These are phyloP conservation scores for Neoboletus brunneissimus DNA, from an alignment of 768 basidiomycete species.

Conservation along the genomic window DNA sequence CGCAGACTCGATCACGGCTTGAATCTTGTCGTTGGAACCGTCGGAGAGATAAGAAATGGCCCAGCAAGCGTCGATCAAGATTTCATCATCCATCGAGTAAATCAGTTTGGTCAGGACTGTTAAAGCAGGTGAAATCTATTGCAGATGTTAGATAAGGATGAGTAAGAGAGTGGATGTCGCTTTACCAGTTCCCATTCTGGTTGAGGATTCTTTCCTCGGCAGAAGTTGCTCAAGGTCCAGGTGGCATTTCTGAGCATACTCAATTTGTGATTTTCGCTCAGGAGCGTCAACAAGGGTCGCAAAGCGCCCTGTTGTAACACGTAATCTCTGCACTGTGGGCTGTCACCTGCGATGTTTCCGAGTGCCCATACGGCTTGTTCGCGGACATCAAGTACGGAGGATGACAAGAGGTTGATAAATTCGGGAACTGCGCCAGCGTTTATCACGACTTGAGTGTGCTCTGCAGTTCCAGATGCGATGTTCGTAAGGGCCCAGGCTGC, in stretches of 20 bases:
- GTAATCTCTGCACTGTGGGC: conserved; percentile 95
- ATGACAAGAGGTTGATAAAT: conserved; percentile 95
- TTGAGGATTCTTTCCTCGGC: conserved; percentile 95
- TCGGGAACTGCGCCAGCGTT: conserved; percentile 91
- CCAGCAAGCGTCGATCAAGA: conserved; percentile 99
- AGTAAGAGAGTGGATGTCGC: conserved; percentile 27
- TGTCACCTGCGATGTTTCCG: conserved; percentile 98
- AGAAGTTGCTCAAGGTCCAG: conserved; percentile 99
- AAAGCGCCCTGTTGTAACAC: conserved; percentile 93
- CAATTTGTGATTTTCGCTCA: conserved; percentile 97
- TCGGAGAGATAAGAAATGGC: conserved; percentile 99
- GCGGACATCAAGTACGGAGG: conserved; percentile 92
- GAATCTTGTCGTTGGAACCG: conserved; percentile 99
- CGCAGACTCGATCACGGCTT: conserved; percentile 98
- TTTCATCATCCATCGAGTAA: conserved; percentile 98
- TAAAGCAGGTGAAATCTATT: conserved; percentile 92
- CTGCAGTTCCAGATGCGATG: conserved; percentile 96
- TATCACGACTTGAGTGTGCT: conserved; percentile 98
- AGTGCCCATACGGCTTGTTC: conserved; percentile 99
- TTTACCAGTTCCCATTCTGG: conserved; percentile 95
- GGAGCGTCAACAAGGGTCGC: conserved; percentile 80
- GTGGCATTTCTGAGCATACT: conserved; percentile 99
- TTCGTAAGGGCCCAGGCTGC: conserved; percentile 98
- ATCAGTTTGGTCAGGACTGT: conserved; percentile 97
- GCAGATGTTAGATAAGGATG: conserved; percentile 14